Percentiles rank a stretch among this genome's conserved stretches.
Conservation (phyloP, 2,329 filamentous ascomycete species). For the Scopulariopsis brevicaulis region DNA sequence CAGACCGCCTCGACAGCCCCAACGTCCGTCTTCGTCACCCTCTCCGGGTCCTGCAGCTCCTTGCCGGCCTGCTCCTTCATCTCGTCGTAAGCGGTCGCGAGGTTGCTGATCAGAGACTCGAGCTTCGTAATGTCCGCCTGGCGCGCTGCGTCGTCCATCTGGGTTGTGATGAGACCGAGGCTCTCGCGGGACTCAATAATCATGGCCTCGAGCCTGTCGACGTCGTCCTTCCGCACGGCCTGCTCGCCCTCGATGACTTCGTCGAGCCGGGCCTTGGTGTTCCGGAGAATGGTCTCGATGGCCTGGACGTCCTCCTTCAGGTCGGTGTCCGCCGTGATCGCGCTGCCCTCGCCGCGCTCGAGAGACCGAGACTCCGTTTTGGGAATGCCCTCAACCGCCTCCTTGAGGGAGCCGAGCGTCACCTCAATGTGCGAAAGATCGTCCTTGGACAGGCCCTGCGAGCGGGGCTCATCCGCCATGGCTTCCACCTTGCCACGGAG, state of each 20-base stretch:
- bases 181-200: constrained; percentile 67
- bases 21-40: constrained; percentile 70
- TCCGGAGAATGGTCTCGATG: constrained; percentile 81
- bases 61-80: constrained; percentile 47
- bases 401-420: constrained; percentile 34
- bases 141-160: constrained; percentile 58
- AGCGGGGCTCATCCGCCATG: constrained; percentile 19
- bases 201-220: constrained; percentile 52
- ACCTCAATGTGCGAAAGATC: constrained; percentile 46
- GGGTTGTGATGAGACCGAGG: constrained; percentile 52
- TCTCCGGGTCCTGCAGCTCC: constrained; percentile 45
- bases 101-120: constrained; percentile 67
- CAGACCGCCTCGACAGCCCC: constrained; percentile 72
- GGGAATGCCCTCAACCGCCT: constrained; percentile 32
- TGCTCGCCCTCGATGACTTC: constrained; percentile 66
- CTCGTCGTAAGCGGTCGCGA: constrained; percentile 67
- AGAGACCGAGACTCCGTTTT: constrained; percentile 14
- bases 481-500: constrained; percentile 72
- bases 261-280: constrained; percentile 80
- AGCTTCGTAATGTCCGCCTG: constrained; percentile 71
- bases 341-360: constrained; percentile 8
- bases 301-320: constrained; percentile 73
- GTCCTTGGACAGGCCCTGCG: constrained; percentile 29
- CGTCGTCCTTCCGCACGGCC: constrained; percentile 52
- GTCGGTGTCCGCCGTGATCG: constrained; percentile 22